Evolutionary conservation across 78 protist genomes (phyloP).

Genomic region (slime mould (Dictyostelium discoideum)): dicty_2.7 NC_007088.5:36001-36500

Average conservation of each 20-base stretch:
- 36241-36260: slow-evolving; percentile 64
- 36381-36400: too few relatives aligned
- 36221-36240: slow-evolving; percentile 89
- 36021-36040: not conserved
- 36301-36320: not conserved
- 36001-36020: not conserved
- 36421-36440: too few relatives aligned
- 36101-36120: not conserved
- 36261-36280: not conserved
- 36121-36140: not conserved
- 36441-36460: not conserved
- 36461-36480: not conserved
- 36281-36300: not conserved
- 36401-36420: too few relatives aligned
- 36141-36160: not conserved
- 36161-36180: slow-evolving; percentile 93
- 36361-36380: too few relatives aligned
- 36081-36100: not conserved
- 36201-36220: slow-evolving; percentile 94
- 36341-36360: too few relatives aligned
- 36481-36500: not conserved
- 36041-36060: not conserved
- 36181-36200: slow-evolving; percentile 91
- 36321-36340: too few relatives aligned
- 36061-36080: not conserved